These are phyloP conservation scores for Auricularia sp. DNA, from an alignment of 768 basidiomycete genomes.

Conservation along the genomic window DNA sequence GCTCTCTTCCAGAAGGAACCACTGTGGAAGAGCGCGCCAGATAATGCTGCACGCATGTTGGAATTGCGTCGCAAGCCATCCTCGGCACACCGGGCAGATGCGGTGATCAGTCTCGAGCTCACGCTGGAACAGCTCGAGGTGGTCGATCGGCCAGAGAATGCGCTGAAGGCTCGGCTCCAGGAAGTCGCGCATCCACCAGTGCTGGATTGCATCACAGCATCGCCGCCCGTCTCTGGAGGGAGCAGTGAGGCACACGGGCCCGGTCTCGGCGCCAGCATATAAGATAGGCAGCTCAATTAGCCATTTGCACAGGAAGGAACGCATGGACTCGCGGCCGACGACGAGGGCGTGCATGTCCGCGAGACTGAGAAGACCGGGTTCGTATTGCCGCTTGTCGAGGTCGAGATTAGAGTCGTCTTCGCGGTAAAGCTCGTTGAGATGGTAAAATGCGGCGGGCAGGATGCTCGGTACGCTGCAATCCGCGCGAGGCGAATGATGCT, in stretches of 20 bases:
- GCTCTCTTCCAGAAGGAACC: background rate
- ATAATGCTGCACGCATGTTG: background rate
- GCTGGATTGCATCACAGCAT: background rate
- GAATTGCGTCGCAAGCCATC: background rate
- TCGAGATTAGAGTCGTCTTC: background rate
- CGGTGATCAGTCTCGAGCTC: background rate
- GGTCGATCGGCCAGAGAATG: background rate
- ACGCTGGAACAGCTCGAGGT: background rate
- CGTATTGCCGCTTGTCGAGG: background rate
- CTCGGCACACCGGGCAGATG: background rate
- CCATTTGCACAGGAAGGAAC: background rate
- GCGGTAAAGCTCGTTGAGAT: conserved; percentile 1
- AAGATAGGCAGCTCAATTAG: background rate
- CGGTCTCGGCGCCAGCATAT: background rate
- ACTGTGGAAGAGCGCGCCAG: background rate
- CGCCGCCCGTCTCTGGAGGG: background rate
- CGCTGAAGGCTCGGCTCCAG: background rate
- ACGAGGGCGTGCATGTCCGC: background rate
- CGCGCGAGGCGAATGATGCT: background rate
- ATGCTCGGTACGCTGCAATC: conserved; percentile 3
- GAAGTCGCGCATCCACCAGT: conserved; percentile 2
- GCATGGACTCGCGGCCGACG: background rate
- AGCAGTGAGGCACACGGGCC: background rate
- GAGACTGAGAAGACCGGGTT: background rate
- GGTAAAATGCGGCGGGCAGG: conserved; percentile 8